These are phyloP conservation scores for Cicer chorassanicum DNA, from an alignment of 306 rosid genomes.

Conservation along the genomic window DNA sequence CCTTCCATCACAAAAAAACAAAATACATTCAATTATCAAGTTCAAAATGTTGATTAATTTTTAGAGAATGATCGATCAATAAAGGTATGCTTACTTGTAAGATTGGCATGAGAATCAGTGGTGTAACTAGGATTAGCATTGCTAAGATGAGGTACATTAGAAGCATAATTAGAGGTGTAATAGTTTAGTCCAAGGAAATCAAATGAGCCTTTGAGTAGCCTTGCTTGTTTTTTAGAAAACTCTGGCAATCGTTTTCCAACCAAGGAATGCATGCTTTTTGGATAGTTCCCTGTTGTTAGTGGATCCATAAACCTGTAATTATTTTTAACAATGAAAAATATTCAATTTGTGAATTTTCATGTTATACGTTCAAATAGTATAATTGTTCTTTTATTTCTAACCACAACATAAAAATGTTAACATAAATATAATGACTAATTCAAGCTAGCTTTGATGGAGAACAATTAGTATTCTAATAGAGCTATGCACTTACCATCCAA, in stretches of 20 bases:
- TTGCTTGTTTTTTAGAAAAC: slow-evolving; percentile 45
- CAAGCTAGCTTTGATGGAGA: too few relatives aligned
- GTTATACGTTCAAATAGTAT: too few relatives aligned
- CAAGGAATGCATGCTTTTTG: slow-evolving; percentile 53
- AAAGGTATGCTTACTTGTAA: slow-evolving; percentile 44
- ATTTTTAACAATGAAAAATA: not conserved
- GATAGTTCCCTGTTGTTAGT: slow-evolving; percentile 61
- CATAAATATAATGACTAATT: too few relatives aligned
- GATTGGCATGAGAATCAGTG: slow-evolving; percentile 49
- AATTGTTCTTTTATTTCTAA: too few relatives aligned
- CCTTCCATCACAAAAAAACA: slow-evolving; percentile 30
- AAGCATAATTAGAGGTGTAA: slow-evolving; percentile 60
- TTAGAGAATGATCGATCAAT: not conserved
- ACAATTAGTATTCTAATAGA: not conserved
- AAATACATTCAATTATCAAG: not conserved
- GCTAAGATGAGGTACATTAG: slow-evolving; percentile 30
- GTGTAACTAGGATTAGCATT: slow-evolving; percentile 32
- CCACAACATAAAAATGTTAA: too few relatives aligned
- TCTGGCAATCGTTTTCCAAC: slow-evolving; percentile 60
- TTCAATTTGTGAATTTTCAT: not conserved
- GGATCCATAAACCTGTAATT: slow-evolving; percentile 60
- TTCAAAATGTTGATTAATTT: not conserved
- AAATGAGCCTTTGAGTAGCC: slow-evolving; percentile 54
- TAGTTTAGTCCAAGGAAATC: slow-evolving; percentile 75
- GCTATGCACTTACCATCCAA: slow-evolving; percentile 61